These are phyloP conservation scores for Flueggea neowawraea DNA, from an alignment of 441 rosid genomes.

Conservation along the genomic window DNA sequence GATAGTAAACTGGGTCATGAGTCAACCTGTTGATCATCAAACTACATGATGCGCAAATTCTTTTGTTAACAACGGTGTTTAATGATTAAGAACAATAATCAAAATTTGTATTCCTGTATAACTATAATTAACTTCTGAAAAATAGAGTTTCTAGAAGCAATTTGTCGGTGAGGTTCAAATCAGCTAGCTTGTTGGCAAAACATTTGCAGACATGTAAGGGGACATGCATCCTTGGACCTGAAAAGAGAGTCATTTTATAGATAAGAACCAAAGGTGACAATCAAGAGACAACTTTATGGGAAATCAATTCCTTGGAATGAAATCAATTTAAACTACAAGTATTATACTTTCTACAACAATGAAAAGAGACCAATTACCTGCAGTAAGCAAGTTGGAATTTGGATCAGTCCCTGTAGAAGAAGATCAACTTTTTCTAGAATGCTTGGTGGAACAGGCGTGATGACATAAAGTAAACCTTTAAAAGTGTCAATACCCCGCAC, in stretches of 20 bases:
- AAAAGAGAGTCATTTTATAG: conserved; percentile 4
- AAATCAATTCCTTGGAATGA: not conserved
- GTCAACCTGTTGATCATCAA: no score
- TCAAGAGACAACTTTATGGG: no score
- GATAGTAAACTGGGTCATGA: no score
- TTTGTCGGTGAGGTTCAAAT: not conserved
- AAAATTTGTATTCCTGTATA: no score
- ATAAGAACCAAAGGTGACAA: not conserved
- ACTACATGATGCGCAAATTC: no score
- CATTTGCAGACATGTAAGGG: conserved; percentile 70
- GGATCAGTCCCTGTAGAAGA: conserved; percentile 73
- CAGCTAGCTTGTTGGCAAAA: conserved; percentile 52
- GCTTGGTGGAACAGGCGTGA: conserved; percentile 78
- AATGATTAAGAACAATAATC: no score
- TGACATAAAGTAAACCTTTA: conserved; percentile 65
- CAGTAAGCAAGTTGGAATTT: conserved; percentile 79
- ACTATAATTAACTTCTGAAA: no score
- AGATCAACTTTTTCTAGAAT: conserved; percentile 77
- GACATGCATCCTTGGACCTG: conserved; percentile 82
- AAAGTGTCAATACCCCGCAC: conserved; percentile 76
- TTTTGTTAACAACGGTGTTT: no score
- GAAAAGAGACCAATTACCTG: conserved; percentile 42
- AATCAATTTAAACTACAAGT: not conserved
- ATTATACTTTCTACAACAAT: not conserved
- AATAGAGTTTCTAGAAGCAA: no score